phyloP scores from a whole-genome alignment of 1,284 basidiomycete species.

The Sphaerobolus stellatus region DNA sequence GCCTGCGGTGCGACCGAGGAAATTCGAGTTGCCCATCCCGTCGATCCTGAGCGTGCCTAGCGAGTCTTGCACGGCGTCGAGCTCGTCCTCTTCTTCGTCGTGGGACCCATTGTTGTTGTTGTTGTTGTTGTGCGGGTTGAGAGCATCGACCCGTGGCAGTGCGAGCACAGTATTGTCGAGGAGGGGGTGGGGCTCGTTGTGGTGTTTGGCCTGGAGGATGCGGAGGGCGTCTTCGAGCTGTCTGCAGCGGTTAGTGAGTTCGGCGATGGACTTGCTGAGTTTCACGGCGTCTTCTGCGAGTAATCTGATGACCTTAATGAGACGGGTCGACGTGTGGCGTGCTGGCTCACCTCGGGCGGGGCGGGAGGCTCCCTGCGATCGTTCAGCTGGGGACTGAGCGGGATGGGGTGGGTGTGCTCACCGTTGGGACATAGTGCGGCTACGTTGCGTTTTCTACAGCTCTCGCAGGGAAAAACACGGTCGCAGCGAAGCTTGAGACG shows the following conservation, averaged over 20 bases:
- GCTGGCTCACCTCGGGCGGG: conserved; percentile 8
- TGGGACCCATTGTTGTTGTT: background rate
- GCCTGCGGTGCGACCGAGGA: conserved; percentile 11
- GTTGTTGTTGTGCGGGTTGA: background rate
- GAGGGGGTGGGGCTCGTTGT: conserved; percentile 13
- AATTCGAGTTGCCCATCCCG: conserved; percentile 9
- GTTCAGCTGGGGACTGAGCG: background rate
- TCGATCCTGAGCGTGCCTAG: conserved; percentile 18
- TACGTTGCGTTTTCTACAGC: conserved; percentile 36
- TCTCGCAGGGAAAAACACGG: conserved; percentile 63
- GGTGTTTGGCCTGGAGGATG: conserved; percentile 11
- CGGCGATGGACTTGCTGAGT: conserved; percentile 45
- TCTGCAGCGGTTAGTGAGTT: conserved; percentile 64
- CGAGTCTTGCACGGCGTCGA: conserved; percentile 12
- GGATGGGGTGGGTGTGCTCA: background rate
- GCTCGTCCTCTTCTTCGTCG: conserved; percentile 6
- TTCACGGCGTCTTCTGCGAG: conserved; percentile 12
- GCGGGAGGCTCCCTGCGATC: conserved; percentile 4
- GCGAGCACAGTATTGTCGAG: conserved; percentile 13
- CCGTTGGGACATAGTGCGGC: conserved; percentile 18
- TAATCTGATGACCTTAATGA: background rate
- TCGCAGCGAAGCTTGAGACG: conserved; percentile 71
- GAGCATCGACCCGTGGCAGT: conserved; percentile 2
- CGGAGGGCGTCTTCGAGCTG: conserved; percentile 19
- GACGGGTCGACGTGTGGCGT: background rate